Percentiles rank a stretch among this genome's conserved stretches.
These are phyloP conservation scores for Leptoxyphium fumago DNA, from an alignment of 2,329 filamentous ascomycete species.

Conservation along the genomic window DNA sequence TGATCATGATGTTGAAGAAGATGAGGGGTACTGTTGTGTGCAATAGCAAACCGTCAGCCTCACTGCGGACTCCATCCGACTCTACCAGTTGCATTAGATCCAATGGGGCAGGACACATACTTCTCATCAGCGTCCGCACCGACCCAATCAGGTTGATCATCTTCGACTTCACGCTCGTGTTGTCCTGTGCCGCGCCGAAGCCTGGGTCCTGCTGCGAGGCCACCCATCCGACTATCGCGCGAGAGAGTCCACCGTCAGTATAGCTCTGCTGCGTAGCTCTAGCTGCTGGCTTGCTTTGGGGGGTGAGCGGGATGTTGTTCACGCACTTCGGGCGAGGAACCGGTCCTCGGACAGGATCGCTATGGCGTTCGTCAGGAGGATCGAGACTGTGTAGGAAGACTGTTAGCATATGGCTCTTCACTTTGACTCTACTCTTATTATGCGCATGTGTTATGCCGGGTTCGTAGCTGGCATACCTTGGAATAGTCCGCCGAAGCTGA, in stretches of 20 bases:
- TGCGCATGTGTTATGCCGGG: constrained; percentile 3
- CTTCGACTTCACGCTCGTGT: constrained; percentile 71
- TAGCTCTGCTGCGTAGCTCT: background rate
- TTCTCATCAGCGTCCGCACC: constrained; percentile 82
- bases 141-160: constrained; percentile 81
- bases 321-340: constrained; percentile 67
- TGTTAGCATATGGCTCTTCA: too few relatives aligned
- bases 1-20: constrained; percentile 66
- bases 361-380: constrained; percentile 87
- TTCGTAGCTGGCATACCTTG: constrained; percentile 41
- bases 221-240: constrained; percentile 60
- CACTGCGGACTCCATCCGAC: constrained; percentile 2
- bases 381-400: constrained; percentile 40
- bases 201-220: constrained; percentile 52
- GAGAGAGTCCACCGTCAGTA: background rate
- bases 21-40: constrained; percentile 61
- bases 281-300: background rate
- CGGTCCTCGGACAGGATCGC: constrained; percentile 89
- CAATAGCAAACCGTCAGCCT: background rate
- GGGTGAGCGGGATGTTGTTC: background rate
- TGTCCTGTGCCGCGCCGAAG: constrained; percentile 57
- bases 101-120: constrained; percentile 39
- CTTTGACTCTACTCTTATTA: constrained; percentile 2
- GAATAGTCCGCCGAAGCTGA: constrained; percentile 54
- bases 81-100: background rate